A percentile compares a stretch with the other conserved stretches of the same genome.
Evolutionary conservation across 2,329 filamentous ascomycete species (phyloP).

Genomic region (Botrytis fragariae): DNA sequence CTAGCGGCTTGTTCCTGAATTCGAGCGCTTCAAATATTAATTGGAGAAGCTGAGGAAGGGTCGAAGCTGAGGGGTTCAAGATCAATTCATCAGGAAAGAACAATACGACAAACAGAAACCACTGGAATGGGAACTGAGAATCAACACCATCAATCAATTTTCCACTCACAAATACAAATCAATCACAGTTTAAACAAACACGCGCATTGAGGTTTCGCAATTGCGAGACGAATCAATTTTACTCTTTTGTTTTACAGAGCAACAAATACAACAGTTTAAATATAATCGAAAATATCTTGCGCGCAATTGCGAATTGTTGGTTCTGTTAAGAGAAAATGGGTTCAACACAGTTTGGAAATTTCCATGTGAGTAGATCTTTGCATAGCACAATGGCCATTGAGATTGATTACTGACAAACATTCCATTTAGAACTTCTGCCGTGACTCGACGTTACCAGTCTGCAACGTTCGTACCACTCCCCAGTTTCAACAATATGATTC

Average conservation of each 20-base stretch:
- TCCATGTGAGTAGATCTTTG: conserved; percentile 44
- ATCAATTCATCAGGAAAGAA: conserved; percentile 7
- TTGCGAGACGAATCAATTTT: conserved; percentile 14
- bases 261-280: conserved; percentile 10
- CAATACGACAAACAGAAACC: background rate
- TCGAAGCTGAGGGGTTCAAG: background rate
- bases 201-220: conserved; percentile 18
- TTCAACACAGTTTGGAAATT: conserved; percentile 53
- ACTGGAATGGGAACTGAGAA: background rate
- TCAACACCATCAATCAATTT: background rate
- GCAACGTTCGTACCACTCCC: conserved; percentile 64
- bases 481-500: conserved; percentile 10
- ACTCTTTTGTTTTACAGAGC: conserved; percentile 12
- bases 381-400: conserved; percentile 18
- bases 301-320: conserved; percentile 10
- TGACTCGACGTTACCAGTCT: conserved; percentile 78
- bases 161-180: background rate
- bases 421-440: conserved; percentile 69
- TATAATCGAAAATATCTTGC: conserved; percentile 1
- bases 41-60: conserved; percentile 10
- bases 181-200: conserved; percentile 2
- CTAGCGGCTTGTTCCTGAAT: conserved; percentile 17
- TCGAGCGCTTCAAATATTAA: background rate
- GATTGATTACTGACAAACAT: conserved; percentile 22
- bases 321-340: conserved; percentile 27